Conservation (phyloP, 2,329 filamentous ascomycete genomes). For the Epichloe gansuensis region DNA sequence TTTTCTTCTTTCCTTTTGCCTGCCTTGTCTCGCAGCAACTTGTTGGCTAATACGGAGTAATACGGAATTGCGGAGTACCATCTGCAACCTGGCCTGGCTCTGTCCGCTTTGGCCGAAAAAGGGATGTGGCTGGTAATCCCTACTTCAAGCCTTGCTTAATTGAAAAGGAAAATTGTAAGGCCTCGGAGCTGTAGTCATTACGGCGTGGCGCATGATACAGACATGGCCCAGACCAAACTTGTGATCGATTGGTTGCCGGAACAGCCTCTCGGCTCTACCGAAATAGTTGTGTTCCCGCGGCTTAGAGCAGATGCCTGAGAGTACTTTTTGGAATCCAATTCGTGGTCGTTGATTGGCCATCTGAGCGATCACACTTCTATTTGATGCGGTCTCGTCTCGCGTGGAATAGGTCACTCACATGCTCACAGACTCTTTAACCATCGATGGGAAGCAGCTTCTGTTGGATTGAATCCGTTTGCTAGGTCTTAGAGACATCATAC, state of each 20-base stretch:
- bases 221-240: neutral
- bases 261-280: slow-evolving; percentile 1
- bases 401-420: too few relatives aligned
- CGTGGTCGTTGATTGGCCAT: neutral
- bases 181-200: neutral
- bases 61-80: too few relatives aligned
- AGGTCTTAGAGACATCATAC: too few relatives aligned
- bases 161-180: neutral
- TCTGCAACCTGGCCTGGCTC: too few relatives aligned
- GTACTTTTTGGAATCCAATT: neutral
- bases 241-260: neutral
- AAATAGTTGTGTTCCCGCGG: neutral
- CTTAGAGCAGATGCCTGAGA: neutral
- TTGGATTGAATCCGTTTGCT: too few relatives aligned
- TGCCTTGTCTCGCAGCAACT: too few relatives aligned
- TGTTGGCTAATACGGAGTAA: too few relatives aligned
- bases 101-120: neutral
- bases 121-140: neutral
- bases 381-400: neutral
- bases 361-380: neutral
- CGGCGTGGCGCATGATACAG: neutral
- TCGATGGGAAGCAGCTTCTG: too few relatives aligned
- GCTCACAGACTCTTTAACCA: too few relatives aligned
- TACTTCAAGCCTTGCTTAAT: neutral
- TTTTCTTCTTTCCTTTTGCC: neutral